A percentile compares a stretch with the other conserved stretches of the same genome.
phyloP scores from a whole-genome alignment of 495 filamentous ascomycete species.

The Collariella sp. region DNA sequence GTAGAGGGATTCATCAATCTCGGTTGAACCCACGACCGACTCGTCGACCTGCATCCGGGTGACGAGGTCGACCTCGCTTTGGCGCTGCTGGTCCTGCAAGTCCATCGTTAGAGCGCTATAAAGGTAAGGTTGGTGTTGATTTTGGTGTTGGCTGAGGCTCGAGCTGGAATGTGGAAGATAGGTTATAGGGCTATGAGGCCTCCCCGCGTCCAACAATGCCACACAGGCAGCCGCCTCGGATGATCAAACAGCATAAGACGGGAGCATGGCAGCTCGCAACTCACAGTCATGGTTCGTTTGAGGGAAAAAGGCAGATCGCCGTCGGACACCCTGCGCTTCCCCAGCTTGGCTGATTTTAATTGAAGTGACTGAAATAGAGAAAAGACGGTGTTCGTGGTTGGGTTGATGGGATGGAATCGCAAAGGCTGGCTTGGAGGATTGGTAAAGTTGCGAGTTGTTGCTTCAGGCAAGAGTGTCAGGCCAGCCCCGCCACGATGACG shows the following conservation, averaged over 20 bases:
- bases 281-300: conserved; percentile 80
- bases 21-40: conserved; percentile 40
- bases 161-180: too few relatives aligned
- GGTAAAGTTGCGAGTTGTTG: background rate
- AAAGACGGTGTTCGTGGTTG: background rate
- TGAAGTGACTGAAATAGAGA: background rate
- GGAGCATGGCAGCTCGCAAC: conserved; percentile 17
- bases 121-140: background rate
- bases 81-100: conserved; percentile 34
- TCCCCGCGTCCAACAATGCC: background rate
- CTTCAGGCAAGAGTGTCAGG: background rate
- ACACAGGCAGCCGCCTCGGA: background rate
- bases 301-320: conserved; percentile 62
- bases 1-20: conserved; percentile 97
- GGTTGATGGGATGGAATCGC: background rate
- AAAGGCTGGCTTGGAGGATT: background rate
- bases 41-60: conserved; percentile 79
- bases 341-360: conserved; percentile 41
- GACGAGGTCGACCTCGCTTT: conserved; percentile 51
- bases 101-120: background rate
- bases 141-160: too few relatives aligned
- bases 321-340: conserved; percentile 78
- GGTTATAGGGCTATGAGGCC: background rate
- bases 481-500: conserved; percentile 16
- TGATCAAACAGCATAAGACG: too few relatives aligned